Percentiles rank a stretch among this genome's conserved stretches.
Evolutionary conservation across 2,329 filamentous ascomycete species (phyloP).

Genomic region (Fusarium lyarnte): DNA sequence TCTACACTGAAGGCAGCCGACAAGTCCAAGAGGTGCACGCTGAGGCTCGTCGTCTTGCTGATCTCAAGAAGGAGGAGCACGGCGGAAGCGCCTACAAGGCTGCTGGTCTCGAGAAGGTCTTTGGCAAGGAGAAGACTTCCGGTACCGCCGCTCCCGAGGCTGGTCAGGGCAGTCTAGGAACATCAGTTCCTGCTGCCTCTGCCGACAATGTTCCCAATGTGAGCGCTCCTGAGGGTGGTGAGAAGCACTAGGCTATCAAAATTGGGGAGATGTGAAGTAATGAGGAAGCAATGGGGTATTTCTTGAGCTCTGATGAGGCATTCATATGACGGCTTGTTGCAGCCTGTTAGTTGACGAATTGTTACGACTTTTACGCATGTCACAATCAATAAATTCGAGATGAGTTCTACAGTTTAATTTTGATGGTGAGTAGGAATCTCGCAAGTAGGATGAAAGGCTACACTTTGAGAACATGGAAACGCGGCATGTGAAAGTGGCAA

Average conservation of each 20-base stretch:
- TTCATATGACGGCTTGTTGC: conserved; percentile 9
- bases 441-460: not conserved
- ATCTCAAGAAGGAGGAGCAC: conserved; percentile 79
- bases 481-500: not conserved
- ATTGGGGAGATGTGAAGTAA: not conserved
- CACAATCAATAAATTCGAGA: conserved; percentile 31
- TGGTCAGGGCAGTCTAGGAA: conserved; percentile 22
- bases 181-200: conserved; percentile 35
- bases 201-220: conserved; percentile 33
- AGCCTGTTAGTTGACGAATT: conserved; percentile 32
- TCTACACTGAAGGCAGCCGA: conserved; percentile 86
- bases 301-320: conserved; percentile 3
- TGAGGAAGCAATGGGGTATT: not conserved
- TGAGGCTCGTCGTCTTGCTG: conserved; percentile 87
- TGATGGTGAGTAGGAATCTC: rapidly evolving
- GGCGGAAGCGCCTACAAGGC: conserved; percentile 69
- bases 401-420: not conserved
- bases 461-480: not conserved
- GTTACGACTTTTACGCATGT: conserved; percentile 37
- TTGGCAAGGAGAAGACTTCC: conserved; percentile 61
- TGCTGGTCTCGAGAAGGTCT: conserved; percentile 65
- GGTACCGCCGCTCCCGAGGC: conserved; percentile 28
- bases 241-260: conserved; percentile 29
- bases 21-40: conserved; percentile 94
- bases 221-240: conserved; percentile 39